Conservation (phyloP, 2,329 filamentous ascomycete species). For the Aureobasidium musti region DNA sequence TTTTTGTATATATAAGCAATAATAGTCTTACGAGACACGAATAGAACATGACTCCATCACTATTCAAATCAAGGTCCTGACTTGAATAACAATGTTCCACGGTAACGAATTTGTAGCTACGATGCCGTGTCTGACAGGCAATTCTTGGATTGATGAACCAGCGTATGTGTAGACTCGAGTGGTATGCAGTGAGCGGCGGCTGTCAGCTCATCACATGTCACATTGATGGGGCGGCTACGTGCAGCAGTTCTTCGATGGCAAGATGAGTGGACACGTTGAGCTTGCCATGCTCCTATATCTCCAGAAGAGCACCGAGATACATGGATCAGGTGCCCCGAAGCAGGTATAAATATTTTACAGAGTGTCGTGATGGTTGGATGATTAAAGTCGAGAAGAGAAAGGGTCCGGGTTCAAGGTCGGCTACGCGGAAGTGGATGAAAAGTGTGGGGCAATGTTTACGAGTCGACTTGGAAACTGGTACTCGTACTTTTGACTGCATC, state of each 20-base stretch:
- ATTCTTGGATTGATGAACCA: neutral
- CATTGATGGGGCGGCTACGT: constrained; percentile 6
- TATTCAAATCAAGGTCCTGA: neutral
- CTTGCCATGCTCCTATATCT: neutral
- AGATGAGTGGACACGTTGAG: neutral
- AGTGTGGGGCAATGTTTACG: constrained; percentile 26
- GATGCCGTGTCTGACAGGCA: neutral
- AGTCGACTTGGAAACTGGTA: neutral
- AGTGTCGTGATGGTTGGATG: neutral
- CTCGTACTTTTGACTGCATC: neutral
- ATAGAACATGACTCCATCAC: neutral
- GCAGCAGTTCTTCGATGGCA: constrained; percentile 5
- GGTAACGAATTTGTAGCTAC: too few relatives aligned
- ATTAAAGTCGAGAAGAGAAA: neutral
- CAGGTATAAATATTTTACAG: neutral
- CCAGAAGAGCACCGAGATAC: neutral
- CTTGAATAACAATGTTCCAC: neutral
- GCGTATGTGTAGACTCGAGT: neutral
- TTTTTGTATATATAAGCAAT: neutral
- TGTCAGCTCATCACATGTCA: constrained; percentile 12
- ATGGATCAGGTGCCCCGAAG: too few relatives aligned
- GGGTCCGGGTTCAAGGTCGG: constrained; percentile 12
- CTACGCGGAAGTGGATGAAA: neutral
- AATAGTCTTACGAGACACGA: constrained; percentile 15
- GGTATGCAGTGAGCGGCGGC: neutral